Evolutionary conservation across 176 grass and related monocot species (phyloP).

Genomic region (Typha latifolia): DNA sequence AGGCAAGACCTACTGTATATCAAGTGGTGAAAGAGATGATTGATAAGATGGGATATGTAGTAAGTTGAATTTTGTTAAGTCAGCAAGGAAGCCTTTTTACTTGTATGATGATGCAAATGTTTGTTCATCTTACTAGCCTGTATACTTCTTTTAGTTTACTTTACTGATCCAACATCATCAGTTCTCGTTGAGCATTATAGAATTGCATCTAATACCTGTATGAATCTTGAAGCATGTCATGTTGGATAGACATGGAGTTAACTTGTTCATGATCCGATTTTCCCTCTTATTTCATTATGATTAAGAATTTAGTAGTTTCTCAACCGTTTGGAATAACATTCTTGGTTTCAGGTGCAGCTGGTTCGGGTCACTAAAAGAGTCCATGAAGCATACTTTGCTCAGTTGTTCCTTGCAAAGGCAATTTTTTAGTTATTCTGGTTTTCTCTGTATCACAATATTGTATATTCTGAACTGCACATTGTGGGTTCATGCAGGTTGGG

Average conservation of each 20-base stretch:
- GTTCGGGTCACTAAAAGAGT: conserved; percentile 89
- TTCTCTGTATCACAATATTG: neutral
- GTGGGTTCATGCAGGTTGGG: conserved; percentile 31
- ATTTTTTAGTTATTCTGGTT: neutral
- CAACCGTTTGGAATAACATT: neutral
- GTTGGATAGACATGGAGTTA: conserved; percentile 1
- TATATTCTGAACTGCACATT: neutral
- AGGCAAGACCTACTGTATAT: conserved; percentile 90
- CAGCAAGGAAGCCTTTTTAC: neutral
- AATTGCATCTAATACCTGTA: neutral
- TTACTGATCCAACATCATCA: neutral
- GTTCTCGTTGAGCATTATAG: neutral
- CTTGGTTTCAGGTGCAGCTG: conserved; percentile 48
- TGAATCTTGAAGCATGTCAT: neutral
- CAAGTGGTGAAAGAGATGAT: conserved; percentile 77
- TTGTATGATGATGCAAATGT: neutral
- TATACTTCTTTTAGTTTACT: neutral
- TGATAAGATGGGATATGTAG: conserved; percentile 75
- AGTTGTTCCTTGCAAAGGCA: conserved; percentile 84
- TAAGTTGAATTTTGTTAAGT: conserved; percentile 21
- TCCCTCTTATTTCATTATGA: neutral
- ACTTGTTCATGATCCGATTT: neutral
- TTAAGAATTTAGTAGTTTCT: neutral
- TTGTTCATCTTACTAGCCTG: too few relatives aligned
- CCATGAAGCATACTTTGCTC: conserved; percentile 69